A percentile compares a stretch with the other conserved stretches of the same genome.
phyloP scores from a whole-genome alignment of 2,329 filamentous ascomycete species.

The Juglanconis juglandina region DNA sequence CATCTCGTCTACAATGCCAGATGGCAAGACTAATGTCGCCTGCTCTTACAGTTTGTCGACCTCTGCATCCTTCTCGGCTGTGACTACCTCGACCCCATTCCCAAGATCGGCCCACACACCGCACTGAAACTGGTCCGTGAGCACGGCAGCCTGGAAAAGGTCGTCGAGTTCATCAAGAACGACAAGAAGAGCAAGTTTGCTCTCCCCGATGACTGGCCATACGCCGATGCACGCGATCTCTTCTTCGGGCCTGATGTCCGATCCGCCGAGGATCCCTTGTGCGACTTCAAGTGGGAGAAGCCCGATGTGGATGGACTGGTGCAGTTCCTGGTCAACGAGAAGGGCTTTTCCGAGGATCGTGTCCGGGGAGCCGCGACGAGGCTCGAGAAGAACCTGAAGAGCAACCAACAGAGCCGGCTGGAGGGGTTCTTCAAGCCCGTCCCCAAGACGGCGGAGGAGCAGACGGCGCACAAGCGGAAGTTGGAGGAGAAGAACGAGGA shows the following conservation, averaged over 20 bases:
- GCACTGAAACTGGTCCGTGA: constrained; percentile 93
- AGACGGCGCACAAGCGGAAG: constrained; percentile 84
- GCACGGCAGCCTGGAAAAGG: constrained; percentile 79
- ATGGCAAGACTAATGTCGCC: neutral
- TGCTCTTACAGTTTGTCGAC: constrained; percentile 74
- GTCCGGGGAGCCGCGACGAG: constrained; percentile 75
- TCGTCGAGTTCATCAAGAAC: constrained; percentile 75
- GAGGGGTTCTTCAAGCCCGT: constrained; percentile 97
- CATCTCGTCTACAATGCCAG: neutral
- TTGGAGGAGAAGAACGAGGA: constrained; percentile 87
- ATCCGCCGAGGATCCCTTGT: constrained; percentile 75
- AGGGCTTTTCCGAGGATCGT: constrained; percentile 94
- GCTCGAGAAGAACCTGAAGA: constrained; percentile 87
- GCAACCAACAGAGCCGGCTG: constrained; percentile 81
- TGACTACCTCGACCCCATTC: constrained; percentile 95
- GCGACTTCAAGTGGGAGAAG: constrained; percentile 97
- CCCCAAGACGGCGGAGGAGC: constrained; percentile 82
- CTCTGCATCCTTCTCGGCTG: constrained; percentile 96
- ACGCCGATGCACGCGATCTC: constrained; percentile 81
- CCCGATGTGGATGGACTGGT: constrained; percentile 88
- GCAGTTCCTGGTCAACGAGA: constrained; percentile 85
- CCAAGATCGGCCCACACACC: constrained; percentile 87
- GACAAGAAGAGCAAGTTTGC: constrained; percentile 76
- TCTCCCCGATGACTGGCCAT: constrained; percentile 96
- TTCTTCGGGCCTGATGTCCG: constrained; percentile 91